Conservation (phyloP, 2,329 filamentous ascomycete species). For the Paraphoma sp. region DNA sequence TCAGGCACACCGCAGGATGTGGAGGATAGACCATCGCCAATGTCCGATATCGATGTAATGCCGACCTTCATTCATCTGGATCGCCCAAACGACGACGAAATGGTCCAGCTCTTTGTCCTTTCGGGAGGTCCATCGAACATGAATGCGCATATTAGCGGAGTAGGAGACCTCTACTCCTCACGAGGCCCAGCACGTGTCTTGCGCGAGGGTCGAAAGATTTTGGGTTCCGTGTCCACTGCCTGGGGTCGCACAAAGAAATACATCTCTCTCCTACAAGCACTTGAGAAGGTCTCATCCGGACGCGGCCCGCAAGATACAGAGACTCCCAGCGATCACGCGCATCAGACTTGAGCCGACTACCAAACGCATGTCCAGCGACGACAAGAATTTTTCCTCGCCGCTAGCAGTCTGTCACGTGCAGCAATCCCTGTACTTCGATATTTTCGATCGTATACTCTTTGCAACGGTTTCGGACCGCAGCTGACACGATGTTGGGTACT, state of each 20-base stretch:
- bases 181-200: conserved; percentile 11
- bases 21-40: neutral
- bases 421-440: too few species aligned
- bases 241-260: conserved; percentile 13
- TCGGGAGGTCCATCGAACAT: conserved; percentile 43
- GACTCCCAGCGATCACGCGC: neutral
- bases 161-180: conserved; percentile 12
- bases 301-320: neutral
- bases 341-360: neutral
- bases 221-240: conserved; percentile 7
- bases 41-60: conserved; percentile 18
- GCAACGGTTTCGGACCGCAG: too few species aligned
- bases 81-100: conserved; percentile 63
- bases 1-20: conserved; percentile 18
- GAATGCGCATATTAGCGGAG: conserved; percentile 10
- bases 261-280: neutral
- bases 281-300: conserved; percentile 11
- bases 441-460: too few species aligned
- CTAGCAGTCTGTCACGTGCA: too few species aligned
- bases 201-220: conserved; percentile 14
- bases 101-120: conserved; percentile 63
- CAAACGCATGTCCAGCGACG: too few species aligned
- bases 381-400: too few species aligned
- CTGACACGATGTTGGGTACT: too few species aligned
- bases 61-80: conserved; percentile 61